These are phyloP conservation scores for Tylopilus plumbeoviolaceoides DNA, from an alignment of 768 basidiomycete species.

Conservation along the genomic window DNA sequence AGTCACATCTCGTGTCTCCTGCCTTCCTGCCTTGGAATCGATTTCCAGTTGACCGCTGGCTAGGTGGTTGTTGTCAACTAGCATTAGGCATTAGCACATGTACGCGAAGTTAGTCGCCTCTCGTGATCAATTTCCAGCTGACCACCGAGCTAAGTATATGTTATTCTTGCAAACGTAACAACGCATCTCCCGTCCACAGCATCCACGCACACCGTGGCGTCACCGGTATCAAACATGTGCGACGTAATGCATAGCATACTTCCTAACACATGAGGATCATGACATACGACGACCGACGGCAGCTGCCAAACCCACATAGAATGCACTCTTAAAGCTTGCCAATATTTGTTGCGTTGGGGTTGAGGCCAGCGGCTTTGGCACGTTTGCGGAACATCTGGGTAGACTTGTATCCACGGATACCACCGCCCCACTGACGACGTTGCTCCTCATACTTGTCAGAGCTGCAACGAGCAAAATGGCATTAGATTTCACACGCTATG, in stretches of 20 bases:
- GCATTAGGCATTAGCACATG: too few species aligned
- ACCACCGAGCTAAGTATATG: too few species aligned
- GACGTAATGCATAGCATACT: constrained; percentile 17
- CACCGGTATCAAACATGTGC: constrained; percentile 1
- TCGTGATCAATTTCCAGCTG: too few species aligned
- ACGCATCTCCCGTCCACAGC: too few species aligned
- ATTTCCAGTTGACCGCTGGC: too few species aligned
- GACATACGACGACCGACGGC: constrained; percentile 10
- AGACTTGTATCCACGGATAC: constrained; percentile 91
- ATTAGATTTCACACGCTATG: constrained; percentile 1
- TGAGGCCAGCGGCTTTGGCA: constrained; percentile 85
- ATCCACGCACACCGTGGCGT: constrained; percentile 4
- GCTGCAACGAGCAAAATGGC: constrained; percentile 35
- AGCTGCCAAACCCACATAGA: background rate
- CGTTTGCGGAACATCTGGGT: constrained; percentile 91
- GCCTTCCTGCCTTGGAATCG: too few species aligned
- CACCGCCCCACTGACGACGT: constrained; percentile 93
- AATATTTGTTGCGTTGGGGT: constrained; percentile 47
- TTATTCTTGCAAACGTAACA: too few species aligned
- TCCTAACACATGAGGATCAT: constrained; percentile 16
- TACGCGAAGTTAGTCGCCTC: too few species aligned
- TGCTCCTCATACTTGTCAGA: constrained; percentile 92
- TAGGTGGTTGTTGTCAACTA: too few species aligned
- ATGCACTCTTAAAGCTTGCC: constrained; percentile 58
- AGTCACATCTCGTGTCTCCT: too few species aligned